Conservation (phyloP, 345 rosid species). For the Euphorbia lathyris region DNA sequence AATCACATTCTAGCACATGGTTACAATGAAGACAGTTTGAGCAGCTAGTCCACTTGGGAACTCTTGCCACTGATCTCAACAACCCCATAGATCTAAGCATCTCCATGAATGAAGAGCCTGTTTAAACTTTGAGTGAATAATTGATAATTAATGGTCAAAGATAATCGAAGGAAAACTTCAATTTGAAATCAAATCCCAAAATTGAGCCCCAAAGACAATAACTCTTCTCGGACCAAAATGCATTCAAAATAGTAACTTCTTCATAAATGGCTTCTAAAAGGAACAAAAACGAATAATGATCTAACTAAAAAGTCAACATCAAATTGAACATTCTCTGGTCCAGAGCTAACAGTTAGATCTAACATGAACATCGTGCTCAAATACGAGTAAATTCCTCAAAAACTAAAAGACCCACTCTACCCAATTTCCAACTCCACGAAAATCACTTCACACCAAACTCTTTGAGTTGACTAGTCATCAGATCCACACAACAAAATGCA, state of each 20-base stretch:
- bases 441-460: neutral
- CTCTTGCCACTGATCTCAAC: neutral
- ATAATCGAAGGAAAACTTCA: neutral
- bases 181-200: slow-evolving; percentile 7
- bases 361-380: slow-evolving; percentile 3
- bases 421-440: neutral
- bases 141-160: neutral
- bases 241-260: neutral
- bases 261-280: neutral
- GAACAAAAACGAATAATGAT: neutral
- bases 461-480: neutral
- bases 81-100: neutral
- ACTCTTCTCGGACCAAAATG: neutral
- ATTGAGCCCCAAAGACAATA: neutral
- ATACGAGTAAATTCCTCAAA: neutral
- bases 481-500: neutral
- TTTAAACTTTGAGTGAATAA: neutral
- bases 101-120: neutral
- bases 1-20: neutral
- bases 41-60: neutral
- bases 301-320: slow-evolving; percentile 1
- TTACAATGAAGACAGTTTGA: neutral
- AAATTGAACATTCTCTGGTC: slow-evolving; percentile 11
- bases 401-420: slow-evolving; percentile 5
- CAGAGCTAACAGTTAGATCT: slow-evolving; percentile 13